Conservation (phyloP, 169 alveolate species). For the Plasmodium gallinaceum region DNA sequence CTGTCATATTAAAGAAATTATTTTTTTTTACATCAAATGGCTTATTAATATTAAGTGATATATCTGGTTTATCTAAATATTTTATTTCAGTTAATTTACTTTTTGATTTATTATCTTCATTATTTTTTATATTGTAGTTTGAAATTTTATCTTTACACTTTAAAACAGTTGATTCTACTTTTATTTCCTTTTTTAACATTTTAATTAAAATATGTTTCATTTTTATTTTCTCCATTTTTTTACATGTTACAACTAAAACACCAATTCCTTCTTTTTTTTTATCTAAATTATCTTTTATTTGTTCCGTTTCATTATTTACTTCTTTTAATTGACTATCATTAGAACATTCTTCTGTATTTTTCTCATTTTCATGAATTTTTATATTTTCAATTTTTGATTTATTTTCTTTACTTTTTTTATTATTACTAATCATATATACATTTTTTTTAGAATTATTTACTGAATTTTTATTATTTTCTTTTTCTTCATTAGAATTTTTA, state of each 20-base stretch:
- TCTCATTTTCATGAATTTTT: not conserved
- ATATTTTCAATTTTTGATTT: not conserved
- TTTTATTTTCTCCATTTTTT: constrained; percentile 45
- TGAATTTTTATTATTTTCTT: not conserved
- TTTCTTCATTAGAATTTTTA: not conserved
- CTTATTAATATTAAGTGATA: not conserved
- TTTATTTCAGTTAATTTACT: constrained; percentile 25
- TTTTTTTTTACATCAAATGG: constrained; percentile 31
- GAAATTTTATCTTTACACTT: constrained; percentile 25
- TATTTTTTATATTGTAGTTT: not conserved
- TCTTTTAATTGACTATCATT: not conserved
- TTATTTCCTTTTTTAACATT: constrained; percentile 60
- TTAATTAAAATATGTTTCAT: constrained; percentile 55
- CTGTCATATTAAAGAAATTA: constrained; percentile 67
- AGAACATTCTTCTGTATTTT: not conserved
- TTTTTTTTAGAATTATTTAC: not conserved
- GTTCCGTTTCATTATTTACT: not conserved
- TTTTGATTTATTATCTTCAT: not conserved
- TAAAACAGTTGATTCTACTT: constrained; percentile 36
- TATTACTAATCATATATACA: not conserved
- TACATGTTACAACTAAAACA: constrained; percentile 56
- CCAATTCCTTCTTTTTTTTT: constrained; percentile 62
- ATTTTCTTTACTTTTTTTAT: not conserved
- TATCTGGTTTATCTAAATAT: constrained; percentile 4
- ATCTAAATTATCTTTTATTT: not conserved